Conservation (phyloP, 2,329 filamentous ascomycete species). For the Colletotrichum sp. region DNA sequence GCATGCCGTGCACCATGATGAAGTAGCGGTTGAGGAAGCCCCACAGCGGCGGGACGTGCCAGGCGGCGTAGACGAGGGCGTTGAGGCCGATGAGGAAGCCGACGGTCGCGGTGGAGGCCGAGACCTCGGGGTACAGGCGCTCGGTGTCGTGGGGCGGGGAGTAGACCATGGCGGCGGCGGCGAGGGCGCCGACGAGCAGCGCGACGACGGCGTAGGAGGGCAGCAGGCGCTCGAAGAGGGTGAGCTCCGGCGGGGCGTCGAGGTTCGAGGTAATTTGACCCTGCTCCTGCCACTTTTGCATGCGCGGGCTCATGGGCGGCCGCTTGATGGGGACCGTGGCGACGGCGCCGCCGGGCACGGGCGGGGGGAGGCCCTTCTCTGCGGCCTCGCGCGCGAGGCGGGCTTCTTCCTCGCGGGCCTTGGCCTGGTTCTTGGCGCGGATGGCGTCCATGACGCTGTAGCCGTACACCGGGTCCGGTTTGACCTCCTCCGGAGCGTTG, state of each 20-base stretch:
- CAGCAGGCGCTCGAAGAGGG: constrained; percentile 56
- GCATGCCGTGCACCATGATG: constrained; percentile 67
- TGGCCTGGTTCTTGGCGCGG: constrained; percentile 56
- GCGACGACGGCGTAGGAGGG: constrained; percentile 57
- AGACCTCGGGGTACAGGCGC: constrained; percentile 64
- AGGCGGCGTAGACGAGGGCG: constrained; percentile 58
- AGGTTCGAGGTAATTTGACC: constrained; percentile 50
- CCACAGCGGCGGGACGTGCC: constrained; percentile 72
- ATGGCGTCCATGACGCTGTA: constrained; percentile 62
- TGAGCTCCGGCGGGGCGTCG: constrained; percentile 56
- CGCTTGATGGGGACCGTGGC: constrained; percentile 42
- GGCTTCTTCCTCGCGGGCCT: constrained; percentile 51
- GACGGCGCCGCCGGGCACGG: constrained; percentile 52
- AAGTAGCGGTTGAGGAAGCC: constrained; percentile 71
- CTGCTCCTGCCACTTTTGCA: constrained; percentile 46
- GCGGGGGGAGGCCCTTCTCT: constrained; percentile 28
- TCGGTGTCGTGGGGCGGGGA: constrained; percentile 33
- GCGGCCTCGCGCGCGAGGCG: constrained; percentile 38
- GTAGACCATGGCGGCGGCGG: constrained; percentile 53
- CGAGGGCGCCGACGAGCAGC: constrained; percentile 48
- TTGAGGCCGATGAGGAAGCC: constrained; percentile 66
- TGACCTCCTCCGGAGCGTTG: constrained; percentile 26
- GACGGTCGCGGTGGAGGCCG: constrained; percentile 70
- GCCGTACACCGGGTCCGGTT: constrained; percentile 60
- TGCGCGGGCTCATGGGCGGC: constrained; percentile 42